phyloP scores from a whole-genome alignment of 768 basidiomycete genomes.

The Leccinum rimulosum region DNA sequence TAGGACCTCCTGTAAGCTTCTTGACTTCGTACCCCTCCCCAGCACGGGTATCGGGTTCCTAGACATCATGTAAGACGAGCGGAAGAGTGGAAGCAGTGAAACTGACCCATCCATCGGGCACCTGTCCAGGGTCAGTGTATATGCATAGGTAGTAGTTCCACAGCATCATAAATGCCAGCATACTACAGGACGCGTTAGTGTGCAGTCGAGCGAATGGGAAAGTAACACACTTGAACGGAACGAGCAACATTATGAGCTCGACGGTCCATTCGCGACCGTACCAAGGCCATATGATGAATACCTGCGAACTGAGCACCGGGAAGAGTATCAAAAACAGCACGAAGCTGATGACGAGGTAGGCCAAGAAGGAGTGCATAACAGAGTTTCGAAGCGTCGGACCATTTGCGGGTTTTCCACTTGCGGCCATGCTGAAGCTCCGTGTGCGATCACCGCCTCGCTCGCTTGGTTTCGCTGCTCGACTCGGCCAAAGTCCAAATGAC shows the following conservation, averaged over 20 bases:
- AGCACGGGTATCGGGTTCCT: constrained; percentile 68
- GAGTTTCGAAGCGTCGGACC: constrained; percentile 7
- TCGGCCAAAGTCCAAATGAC: not conserved
- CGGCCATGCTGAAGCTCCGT: constrained; percentile 19
- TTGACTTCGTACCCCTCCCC: constrained; percentile 86
- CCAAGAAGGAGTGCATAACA: constrained; percentile 48
- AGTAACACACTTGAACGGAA: constrained; percentile 85
- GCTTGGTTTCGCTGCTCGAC: constrained; percentile 9
- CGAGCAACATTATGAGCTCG: constrained; percentile 70
- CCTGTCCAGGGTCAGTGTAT: constrained; percentile 77
- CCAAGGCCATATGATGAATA: constrained; percentile 92
- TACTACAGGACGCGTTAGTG: constrained; percentile 39
- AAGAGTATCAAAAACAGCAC: constrained; percentile 78
- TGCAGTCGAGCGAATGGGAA: constrained; percentile 4
- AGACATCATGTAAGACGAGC: constrained; percentile 5
- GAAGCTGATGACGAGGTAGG: constrained; percentile 62
- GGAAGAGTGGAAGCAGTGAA: not conserved
- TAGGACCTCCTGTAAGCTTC: constrained; percentile 75
- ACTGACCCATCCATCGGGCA: constrained; percentile 77
- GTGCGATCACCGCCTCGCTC: constrained; percentile 7
- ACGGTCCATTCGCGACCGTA: constrained; percentile 74
- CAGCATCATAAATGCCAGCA: constrained; percentile 71
- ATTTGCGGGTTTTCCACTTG: not conserved
- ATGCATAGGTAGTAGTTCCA: constrained; percentile 91
- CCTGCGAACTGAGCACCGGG: constrained; percentile 85